Conservation (phyloP, 208 protist genomes). For the Trypanosoma caninum region DNA sequence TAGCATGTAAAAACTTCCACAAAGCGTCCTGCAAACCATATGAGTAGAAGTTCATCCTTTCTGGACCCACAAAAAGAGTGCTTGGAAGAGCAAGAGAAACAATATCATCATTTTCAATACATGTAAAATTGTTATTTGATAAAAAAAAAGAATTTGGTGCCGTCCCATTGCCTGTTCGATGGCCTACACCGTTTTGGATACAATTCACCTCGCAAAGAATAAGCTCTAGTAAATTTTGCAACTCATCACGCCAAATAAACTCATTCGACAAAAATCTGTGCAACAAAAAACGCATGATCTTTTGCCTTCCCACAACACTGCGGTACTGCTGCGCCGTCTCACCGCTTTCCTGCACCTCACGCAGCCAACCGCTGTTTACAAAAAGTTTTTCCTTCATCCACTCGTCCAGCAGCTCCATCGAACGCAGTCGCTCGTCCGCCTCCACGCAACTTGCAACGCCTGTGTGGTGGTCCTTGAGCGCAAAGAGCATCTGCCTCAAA, state of each 20-base stretch:
- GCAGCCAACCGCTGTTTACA: conserved; percentile 35
- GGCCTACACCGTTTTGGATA: neutral
- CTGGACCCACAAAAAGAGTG: conserved; percentile 3
- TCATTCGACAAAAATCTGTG: conserved; percentile 24
- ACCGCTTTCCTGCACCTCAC: conserved; percentile 22
- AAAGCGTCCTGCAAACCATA: conserved; percentile 19
- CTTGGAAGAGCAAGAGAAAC: neutral
- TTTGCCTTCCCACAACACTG: conserved; percentile 20
- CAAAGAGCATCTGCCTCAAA: conserved; percentile 39
- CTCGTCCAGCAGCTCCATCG: conserved; percentile 41
- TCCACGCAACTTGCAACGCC: conserved; percentile 31
- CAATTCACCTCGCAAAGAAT: neutral
- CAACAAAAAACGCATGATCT: conserved; percentile 20
- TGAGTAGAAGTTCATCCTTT: conserved; percentile 24
- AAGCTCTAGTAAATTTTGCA: conserved; percentile 6
- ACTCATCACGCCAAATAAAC: conserved; percentile 21
- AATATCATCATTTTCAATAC: neutral
- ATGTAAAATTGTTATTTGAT: neutral
- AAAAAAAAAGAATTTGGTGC: neutral
- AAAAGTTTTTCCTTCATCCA: conserved; percentile 35
- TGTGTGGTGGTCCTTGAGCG: conserved; percentile 35
- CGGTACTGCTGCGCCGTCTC: conserved; percentile 20
- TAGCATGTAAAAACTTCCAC: conserved; percentile 11
- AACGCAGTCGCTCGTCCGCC: conserved; percentile 28
- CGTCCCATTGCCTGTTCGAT: neutral